Percentiles rank a stretch among this genome's conserved stretches.
phyloP scores from a whole-genome alignment of 768 basidiomycete species.

The Megacollybia marginata region DNA sequence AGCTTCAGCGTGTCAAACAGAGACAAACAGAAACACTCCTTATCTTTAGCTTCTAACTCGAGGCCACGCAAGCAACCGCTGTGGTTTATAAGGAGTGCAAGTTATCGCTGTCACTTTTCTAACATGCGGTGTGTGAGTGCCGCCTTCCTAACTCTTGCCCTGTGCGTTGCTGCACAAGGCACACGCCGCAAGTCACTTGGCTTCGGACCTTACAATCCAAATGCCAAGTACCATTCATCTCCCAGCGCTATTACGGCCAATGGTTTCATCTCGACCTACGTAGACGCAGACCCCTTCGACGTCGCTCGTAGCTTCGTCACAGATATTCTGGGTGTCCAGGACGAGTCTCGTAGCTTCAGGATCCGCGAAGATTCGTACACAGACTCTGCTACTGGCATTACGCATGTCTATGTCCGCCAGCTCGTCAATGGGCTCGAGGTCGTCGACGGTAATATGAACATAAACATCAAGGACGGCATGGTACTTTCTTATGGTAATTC shows the following conservation, averaged over 20 bases:
- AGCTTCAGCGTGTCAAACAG: too few relatives aligned
- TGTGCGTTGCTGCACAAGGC: slow-evolving; percentile 11
- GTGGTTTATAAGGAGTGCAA: too few relatives aligned
- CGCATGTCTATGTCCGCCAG: slow-evolving; percentile 86
- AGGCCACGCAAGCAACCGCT: too few relatives aligned
- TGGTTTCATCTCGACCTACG: slow-evolving; percentile 29
- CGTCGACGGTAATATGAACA: slow-evolving; percentile 83
- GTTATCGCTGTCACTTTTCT: slow-evolving; percentile 2
- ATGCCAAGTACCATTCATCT: slow-evolving; percentile 56
- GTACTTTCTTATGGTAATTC: slow-evolving; percentile 87
- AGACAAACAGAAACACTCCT: too few relatives aligned
- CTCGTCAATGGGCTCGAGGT: slow-evolving; percentile 82
- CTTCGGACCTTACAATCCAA: slow-evolving; percentile 77
- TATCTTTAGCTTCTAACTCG: too few relatives aligned
- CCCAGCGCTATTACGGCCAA: slow-evolving; percentile 38
- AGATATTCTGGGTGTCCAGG: slow-evolving; percentile 34
- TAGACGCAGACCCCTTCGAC: slow-evolving; percentile 41
- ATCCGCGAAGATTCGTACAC: slow-evolving; percentile 84
- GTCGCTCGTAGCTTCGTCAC: slow-evolving; percentile 60
- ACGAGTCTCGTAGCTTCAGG: slow-evolving; percentile 36
- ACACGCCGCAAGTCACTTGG: slow-evolving; percentile 74
- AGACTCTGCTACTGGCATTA: slow-evolving; percentile 77
- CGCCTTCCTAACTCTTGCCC: slow-evolving; percentile 54
- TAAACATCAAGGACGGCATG: slow-evolving; percentile 82
- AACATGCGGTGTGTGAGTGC: slow-evolving; percentile 60